These are phyloP conservation scores for Ensete glaucum DNA, from an alignment of 176 grass and related monocot species.

Conservation along the genomic window DNA sequence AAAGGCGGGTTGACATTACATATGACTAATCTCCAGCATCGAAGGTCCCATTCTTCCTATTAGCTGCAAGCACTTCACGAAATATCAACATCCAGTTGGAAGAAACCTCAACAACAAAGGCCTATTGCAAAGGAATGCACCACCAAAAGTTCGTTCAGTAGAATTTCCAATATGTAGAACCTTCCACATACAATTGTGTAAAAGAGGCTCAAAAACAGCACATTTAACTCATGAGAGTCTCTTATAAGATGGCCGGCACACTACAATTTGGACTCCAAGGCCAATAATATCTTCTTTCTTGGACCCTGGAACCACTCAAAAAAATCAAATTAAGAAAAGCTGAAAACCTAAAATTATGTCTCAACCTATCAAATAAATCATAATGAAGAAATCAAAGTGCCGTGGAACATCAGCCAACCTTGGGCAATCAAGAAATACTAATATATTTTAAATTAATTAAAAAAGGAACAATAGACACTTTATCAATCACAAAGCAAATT, in stretches of 20 bases:
- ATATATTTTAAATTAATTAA: neutral
- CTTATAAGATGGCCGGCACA: neutral
- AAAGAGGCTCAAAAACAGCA: neutral
- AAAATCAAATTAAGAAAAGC: neutral
- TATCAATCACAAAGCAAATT: neutral
- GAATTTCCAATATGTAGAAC: neutral
- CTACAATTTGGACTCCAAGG: constrained; percentile 71
- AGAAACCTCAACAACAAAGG: neutral
- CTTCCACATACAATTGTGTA: neutral
- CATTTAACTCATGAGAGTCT: neutral
- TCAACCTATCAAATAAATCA: too few relatives aligned
- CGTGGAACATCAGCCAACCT: too few relatives aligned
- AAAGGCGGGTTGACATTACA: neutral
- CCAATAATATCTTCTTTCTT: constrained; percentile 93
- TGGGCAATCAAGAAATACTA: neutral
- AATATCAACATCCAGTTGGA: neutral
- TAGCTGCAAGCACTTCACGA: neutral
- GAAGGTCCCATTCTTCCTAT: neutral
- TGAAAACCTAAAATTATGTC: too few relatives aligned
- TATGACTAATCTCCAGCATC: neutral
- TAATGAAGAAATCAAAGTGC: too few relatives aligned
- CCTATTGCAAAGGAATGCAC: neutral
- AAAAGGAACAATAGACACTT: neutral
- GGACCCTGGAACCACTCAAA: constrained; percentile 60
- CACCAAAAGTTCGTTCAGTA: neutral